Conservation (phyloP, 2,329 filamentous ascomycete genomes). For the Epichloe gansuensis region DNA sequence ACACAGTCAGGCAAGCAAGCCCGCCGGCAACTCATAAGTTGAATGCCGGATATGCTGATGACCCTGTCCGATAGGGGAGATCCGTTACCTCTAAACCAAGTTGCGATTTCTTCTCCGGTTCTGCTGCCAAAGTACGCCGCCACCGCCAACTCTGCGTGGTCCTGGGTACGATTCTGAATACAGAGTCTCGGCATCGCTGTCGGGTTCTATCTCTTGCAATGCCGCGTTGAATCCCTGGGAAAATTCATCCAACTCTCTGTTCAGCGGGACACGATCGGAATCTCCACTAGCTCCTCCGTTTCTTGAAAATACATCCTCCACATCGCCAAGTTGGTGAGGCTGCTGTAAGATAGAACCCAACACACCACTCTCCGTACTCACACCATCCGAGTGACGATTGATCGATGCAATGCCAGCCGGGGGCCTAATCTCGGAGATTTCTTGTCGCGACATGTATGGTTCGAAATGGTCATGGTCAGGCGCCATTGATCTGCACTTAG, state of each 20-base stretch:
- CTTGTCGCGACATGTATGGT: conserved; percentile 17
- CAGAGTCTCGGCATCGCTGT: conserved; percentile 10
- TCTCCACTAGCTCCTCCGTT: conserved; percentile 15
- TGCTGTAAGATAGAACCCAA: neutral
- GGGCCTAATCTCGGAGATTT: conserved; percentile 12
- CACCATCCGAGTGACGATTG: conserved; percentile 6
- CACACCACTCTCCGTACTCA: conserved; percentile 1
- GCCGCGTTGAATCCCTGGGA: conserved; percentile 28
- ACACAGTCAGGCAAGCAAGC: neutral
- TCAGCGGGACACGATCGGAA: conserved; percentile 27
- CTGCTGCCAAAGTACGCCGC: conserved; percentile 41
- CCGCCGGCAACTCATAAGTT: neutral
- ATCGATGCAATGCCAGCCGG: conserved; percentile 3
- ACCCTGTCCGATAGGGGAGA: neutral
- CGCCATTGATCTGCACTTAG: conserved; percentile 17
- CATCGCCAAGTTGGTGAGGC: neutral
- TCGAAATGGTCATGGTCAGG: conserved; percentile 14
- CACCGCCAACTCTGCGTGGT: conserved; percentile 17
- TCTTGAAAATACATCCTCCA: conserved; percentile 9
- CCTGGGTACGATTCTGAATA: conserved; percentile 11
- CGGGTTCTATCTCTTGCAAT: conserved; percentile 24
- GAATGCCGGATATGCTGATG: neutral
- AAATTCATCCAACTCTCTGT: conserved; percentile 31
- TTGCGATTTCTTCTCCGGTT: conserved; percentile 35
- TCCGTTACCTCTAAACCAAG: conserved; percentile 31